These are phyloP conservation scores for baker's yeast (Saccharomyces cerevisiae) DNA, from an alignment of 805 yeast species.

Conservation along the genomic window DNA sequence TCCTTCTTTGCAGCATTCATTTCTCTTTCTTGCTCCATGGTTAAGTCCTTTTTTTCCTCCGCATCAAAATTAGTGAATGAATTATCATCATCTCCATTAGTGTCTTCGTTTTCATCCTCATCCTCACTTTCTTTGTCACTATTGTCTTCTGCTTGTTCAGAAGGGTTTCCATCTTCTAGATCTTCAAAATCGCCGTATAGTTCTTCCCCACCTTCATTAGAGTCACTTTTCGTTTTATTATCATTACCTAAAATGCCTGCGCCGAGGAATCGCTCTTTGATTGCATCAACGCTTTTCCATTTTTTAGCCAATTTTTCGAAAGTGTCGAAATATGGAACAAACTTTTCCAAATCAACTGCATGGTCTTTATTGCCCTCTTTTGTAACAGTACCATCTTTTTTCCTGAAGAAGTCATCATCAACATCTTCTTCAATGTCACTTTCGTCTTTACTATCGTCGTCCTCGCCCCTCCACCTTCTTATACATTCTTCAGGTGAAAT, in stretches of 20 bases:
- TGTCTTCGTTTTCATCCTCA: conserved; percentile 7
- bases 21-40: conserved; percentile 69
- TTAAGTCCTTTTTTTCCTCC: conserved; percentile 34
- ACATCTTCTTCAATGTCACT: conserved; percentile 31
- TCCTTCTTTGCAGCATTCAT: conserved; percentile 86
- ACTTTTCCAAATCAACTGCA: conserved; percentile 23
- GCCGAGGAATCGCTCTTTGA: conserved; percentile 29
- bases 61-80: conserved; percentile 36
- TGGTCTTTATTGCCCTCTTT: conserved; percentile 9
- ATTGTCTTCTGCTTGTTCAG: conserved; percentile 10
- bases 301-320: conserved; percentile 25
- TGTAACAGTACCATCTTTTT: conserved; percentile 33
- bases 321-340: conserved; percentile 30
- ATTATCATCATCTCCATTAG: conserved; percentile 31
- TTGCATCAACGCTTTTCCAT: conserved; percentile 23
- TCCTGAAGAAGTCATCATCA: conserved; percentile 48
- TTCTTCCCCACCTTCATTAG: conserved; percentile 32
- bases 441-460: conserved; percentile 36
- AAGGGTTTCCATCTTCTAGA: conserved; percentile 32
- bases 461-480: conserved; percentile 58
- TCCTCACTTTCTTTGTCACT: conserved; percentile 8
- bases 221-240: conserved; percentile 21
- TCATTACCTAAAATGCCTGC: conserved; percentile 26
- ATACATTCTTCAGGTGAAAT: conserved; percentile 67
- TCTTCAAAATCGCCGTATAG: conserved; percentile 52